phyloP scores from a whole-genome alignment of 768 basidiomycete genomes.

The Auriscalpium vulgare region DNA sequence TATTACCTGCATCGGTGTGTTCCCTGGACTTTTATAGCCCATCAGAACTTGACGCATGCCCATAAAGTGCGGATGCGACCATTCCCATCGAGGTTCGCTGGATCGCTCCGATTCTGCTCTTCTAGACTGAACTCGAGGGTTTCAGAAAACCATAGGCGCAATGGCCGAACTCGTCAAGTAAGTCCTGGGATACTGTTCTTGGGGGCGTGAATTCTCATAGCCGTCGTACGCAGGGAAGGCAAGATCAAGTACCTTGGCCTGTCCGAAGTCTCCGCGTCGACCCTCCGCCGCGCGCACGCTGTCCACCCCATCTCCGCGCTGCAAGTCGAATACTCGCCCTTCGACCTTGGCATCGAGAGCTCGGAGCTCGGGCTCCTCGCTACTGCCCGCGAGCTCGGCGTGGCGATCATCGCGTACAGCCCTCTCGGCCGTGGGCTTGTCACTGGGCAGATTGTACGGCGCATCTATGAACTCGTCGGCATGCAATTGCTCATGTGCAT shows the following conservation, averaged over 20 bases:
- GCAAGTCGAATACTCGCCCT: conserved; percentile 27
- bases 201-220: not conserved
- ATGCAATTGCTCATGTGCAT: not conserved
- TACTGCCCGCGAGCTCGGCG: conserved; percentile 25
- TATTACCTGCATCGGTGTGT: conserved; percentile 32
- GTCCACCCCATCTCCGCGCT: conserved; percentile 25
- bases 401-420: conserved; percentile 26
- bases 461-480: not conserved
- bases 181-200: not conserved
- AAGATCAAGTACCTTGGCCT: conserved; percentile 31
- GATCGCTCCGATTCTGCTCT: not conserved
- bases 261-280: conserved; percentile 26
- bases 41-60: no score
- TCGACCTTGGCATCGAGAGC: conserved; percentile 24
- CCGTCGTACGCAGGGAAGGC: conserved; percentile 18
- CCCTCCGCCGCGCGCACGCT: conserved; percentile 26
- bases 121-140: no score
- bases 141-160: conserved; percentile 16
- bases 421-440: conserved; percentile 27
- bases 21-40: not conserved
- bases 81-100: conserved; percentile 20
- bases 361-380: conserved; percentile 17
- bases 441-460: conserved; percentile 22
- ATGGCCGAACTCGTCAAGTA: conserved; percentile 21
- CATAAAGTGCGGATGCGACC: conserved; percentile 14